phyloP scores from a whole-genome alignment of 2,329 filamentous ascomycete genomes.

The Pseudonectria foliicola region DNA sequence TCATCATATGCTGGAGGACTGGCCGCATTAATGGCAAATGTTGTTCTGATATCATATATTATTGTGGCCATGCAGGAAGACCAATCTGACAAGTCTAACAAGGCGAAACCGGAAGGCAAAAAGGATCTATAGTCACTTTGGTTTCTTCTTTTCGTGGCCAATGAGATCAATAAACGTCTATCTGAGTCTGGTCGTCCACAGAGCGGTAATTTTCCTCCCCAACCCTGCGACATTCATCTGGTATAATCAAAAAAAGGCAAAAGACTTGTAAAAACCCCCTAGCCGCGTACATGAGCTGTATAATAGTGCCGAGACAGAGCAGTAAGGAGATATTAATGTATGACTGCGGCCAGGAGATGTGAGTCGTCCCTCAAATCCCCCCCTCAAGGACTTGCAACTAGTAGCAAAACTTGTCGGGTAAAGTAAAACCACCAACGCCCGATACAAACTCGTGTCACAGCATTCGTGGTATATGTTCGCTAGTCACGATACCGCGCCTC shows the following conservation, averaged over 20 bases:
- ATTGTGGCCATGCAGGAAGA: slow-evolving; percentile 90
- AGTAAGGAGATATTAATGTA: slow-evolving; percentile 18
- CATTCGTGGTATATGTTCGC: slow-evolving; percentile 19
- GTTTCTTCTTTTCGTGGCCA: neutral
- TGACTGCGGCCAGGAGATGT: slow-evolving; percentile 16
- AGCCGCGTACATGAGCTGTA: slow-evolving; percentile 22
- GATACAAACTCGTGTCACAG: slow-evolving; percentile 13
- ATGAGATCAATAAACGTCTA: slow-evolving; percentile 12
- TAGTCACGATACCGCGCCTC: slow-evolving; percentile 20
- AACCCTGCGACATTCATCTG: too few species aligned
- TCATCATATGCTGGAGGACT: slow-evolving; percentile 77
- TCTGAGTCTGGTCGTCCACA: slow-evolving; percentile 8
- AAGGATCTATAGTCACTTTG: slow-evolving; percentile 36
- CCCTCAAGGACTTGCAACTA: slow-evolving; percentile 8
- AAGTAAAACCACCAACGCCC: slow-evolving; percentile 19
- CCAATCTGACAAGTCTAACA: slow-evolving; percentile 41
- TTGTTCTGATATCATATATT: slow-evolving; percentile 85
- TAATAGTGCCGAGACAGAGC: slow-evolving; percentile 9
- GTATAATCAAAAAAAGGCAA: too few species aligned
- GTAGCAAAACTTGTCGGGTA: slow-evolving; percentile 3
- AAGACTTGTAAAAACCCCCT: slow-evolving; percentile 10
- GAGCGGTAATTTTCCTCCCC: too few species aligned
- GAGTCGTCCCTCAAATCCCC: slow-evolving; percentile 11
- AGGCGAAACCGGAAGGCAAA: slow-evolving; percentile 38
- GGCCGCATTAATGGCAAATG: slow-evolving; percentile 84